Conservation (phyloP, 2,329 filamentous ascomycete species). For the Talaromyces sp. region DNA sequence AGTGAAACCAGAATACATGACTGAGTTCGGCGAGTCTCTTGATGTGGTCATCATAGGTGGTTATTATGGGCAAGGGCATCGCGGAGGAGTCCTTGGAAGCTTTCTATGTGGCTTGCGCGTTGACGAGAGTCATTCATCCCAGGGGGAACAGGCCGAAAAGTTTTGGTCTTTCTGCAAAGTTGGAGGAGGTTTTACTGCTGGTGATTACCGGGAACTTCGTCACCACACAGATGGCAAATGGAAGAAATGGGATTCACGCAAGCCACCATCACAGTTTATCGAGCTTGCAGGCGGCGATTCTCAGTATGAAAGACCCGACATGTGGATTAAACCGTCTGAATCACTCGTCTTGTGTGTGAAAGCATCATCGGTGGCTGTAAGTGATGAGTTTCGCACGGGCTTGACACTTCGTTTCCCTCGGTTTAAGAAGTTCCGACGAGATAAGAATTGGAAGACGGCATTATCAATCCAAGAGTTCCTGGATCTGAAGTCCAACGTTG, state of each 20-base stretch:
- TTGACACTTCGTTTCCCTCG: constrained; percentile 88
- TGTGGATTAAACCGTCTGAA: constrained; percentile 89
- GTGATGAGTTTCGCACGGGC: constrained; percentile 75
- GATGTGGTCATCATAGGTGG: constrained; percentile 89
- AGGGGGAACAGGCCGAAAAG: constrained; percentile 65
- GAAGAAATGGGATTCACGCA: constrained; percentile 77
- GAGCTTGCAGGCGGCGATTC: constrained; percentile 77
- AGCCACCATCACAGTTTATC: constrained; percentile 76
- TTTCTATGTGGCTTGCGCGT: constrained; percentile 88
- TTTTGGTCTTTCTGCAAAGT: constrained; percentile 97
- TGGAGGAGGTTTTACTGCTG: constrained; percentile 84
- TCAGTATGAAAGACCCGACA: constrained; percentile 79
- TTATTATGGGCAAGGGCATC: constrained; percentile 84
- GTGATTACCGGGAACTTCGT: constrained; percentile 81
- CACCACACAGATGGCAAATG: constrained; percentile 91
- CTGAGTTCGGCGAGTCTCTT: constrained; percentile 88
- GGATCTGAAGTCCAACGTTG: constrained; percentile 67
- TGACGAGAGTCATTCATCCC: constrained; percentile 66
- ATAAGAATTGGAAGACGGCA: constrained; percentile 81
- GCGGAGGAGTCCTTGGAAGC: constrained; percentile 80
- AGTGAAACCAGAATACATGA: constrained; percentile 98
- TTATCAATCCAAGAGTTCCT: constrained; percentile 78
- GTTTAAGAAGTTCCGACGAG: constrained; percentile 78
- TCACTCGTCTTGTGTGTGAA: constrained; percentile 89
- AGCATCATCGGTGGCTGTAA: constrained; percentile 74